phyloP scores from a whole-genome alignment of 768 basidiomycete species.

The Serendipita sp. region DNA sequence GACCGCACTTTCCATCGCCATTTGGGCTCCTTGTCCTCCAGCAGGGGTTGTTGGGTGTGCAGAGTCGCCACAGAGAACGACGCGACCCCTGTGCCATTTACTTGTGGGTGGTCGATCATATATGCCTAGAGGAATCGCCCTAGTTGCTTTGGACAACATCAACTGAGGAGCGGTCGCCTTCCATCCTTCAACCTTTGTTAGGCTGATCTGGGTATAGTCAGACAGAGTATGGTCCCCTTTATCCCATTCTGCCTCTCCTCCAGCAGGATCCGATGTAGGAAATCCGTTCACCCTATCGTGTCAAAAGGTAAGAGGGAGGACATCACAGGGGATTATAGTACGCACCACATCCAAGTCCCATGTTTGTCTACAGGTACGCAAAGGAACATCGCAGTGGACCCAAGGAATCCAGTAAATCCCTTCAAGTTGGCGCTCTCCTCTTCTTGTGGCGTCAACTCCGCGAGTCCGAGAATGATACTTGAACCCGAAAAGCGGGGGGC shows the following conservation, averaged over 20 bases:
- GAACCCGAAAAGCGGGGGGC: conserved; percentile 25
- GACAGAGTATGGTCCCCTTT: conserved; percentile 18
- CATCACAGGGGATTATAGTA: neutral
- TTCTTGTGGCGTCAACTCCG: neutral
- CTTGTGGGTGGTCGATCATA: conserved; percentile 29
- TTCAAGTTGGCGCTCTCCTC: neutral
- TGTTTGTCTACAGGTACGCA: conserved; percentile 18
- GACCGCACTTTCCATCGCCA: conserved; percentile 1
- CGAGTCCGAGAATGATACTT: conserved; percentile 20
- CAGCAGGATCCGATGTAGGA: neutral
- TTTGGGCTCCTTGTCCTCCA: conserved; percentile 12
- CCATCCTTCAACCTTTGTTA: conserved; percentile 19
- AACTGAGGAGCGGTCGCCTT: neutral
- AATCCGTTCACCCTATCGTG: neutral
- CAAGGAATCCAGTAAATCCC: neutral
- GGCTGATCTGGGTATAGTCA: conserved; percentile 16
- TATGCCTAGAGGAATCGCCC: conserved; percentile 22
- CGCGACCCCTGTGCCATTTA: conserved; percentile 27
- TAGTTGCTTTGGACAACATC: neutral
- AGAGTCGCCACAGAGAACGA: conserved; percentile 30
- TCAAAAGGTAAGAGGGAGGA: conserved; percentile 12
- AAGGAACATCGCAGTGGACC: conserved; percentile 19
- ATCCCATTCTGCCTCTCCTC: conserved; percentile 8
- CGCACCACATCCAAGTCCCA: neutral
- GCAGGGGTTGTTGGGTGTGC: conserved; percentile 33